Base-by-base conservation (phyloP, 805 yeast genomes). In the Starmerella floricola region DNA sequence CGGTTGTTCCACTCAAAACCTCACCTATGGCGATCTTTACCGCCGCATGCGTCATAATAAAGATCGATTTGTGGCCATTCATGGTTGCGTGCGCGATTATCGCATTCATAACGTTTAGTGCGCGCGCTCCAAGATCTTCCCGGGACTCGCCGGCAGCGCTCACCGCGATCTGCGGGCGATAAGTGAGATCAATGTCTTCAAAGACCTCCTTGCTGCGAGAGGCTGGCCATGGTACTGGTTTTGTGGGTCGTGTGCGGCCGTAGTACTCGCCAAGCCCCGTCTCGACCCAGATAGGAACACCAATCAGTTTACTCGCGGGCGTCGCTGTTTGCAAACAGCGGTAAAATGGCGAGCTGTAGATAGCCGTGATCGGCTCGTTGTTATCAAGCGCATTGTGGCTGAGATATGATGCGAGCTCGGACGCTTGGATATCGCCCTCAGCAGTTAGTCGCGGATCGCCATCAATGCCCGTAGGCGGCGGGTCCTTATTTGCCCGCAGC, bases 261-360 rank as follows among this genome's bases (percentile, higher is more conserved):
- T 81, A 88, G 94, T 95, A 86, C 62, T 91, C 96, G 18, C 95
- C 93, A 20, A 88, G 68, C 1, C 96, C 97, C 40, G 78, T 63
- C 53, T 91, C 98, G 4, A 82, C 61, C 37, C 63, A 68, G 10
- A 87, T 72, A 11, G 75, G 73, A 28, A 81, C 52, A 4, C 68
- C 75, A 13, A 85, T 61, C 21, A 58, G 57, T 33, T 74, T 65
- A 1, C 94, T 76, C 12, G 78, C 67, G 2, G 94, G 94, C 10
- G 69, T 62, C 6, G 79, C 69, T 0, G 97, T 87, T 55, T 91
- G 84, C 6, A 86, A 65, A 59, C 97, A 91, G 45, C 97, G 67
- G 58, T 83, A 86, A 59, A 86, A 87, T 0, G 97, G 97, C 15
- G 94, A 79, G 0, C 80, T 62, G 48, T 85, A 70, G 10, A 91